Base-by-base conservation (phyloP, 129 eudicot species). In the Erigeron canadensis region DNA sequence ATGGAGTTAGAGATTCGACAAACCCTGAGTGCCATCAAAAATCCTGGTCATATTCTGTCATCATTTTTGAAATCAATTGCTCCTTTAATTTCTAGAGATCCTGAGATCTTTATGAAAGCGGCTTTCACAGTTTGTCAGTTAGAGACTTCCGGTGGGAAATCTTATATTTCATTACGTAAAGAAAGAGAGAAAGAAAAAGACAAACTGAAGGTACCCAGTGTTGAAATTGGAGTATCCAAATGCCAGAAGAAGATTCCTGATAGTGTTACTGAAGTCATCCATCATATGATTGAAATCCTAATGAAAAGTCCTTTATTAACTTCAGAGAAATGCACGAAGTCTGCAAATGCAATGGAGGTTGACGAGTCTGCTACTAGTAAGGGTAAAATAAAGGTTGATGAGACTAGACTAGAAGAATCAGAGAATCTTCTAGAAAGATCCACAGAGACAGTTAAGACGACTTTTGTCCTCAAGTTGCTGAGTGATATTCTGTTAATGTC, bases 1-100 rank as follows among this genome's bases (percentile, higher is more conserved):
- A 61, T 61, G 66, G 66, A 61, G 44, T 28, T 37, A 28, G 66
- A 61, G 44, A 61, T 61, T 18, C 13, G 17, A 61, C 66, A 61
- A 6, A 61, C 21, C 10, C 34, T 34, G 5, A 37, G 66, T 37
- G 18, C 5, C 44, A 13, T 10, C 42, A 44, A 12, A 10, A 6
- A 10, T 28, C 10, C 16, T 7, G 66, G 66, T 28, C 18, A 43
- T 34, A 12, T 37, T n/a, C 42, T 15, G 10, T 21, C 66, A 13
- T 44, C 0, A 7, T 37, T 61, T 61, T 38, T 61, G 45, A 15
- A 18, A 38, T 28, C 10, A 12, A 12, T 61, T 43, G 21, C 11
- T 34, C 44, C 66, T 61, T 18, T 61, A 34, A 37, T 61, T 5
- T 61, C 66, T 12, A 21, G 66, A 38, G 45, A 61, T 18, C 46